These are phyloP conservation scores for Aethionema arabicum DNA, from an alignment of 345 rosid species.

Conservation along the genomic window DNA sequence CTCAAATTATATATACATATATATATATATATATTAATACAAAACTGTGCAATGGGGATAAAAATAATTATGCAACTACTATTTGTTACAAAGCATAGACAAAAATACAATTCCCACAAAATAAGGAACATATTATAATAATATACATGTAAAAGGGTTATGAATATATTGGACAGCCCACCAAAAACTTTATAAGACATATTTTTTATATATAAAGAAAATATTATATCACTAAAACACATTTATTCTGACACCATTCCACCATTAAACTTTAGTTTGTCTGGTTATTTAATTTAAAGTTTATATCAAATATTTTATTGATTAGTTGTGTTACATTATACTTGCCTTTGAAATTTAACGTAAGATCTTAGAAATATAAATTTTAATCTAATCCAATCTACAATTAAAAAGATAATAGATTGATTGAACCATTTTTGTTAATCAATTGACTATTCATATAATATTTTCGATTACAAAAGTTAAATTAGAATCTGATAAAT, in stretches of 20 bases:
- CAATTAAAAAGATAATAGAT: too few species aligned
- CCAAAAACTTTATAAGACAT: constrained; percentile 21
- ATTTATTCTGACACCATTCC: constrained; percentile 19
- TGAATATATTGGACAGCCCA: constrained; percentile 36
- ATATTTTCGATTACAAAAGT: too few species aligned
- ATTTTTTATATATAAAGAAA: background rate
- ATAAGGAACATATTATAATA: constrained; percentile 27
- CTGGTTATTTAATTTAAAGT: background rate
- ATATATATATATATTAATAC: too few species aligned
- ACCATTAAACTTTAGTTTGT: background rate
- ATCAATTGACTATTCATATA: too few species aligned
- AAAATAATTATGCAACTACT: constrained; percentile 12
- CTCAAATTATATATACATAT: too few species aligned
- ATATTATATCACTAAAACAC: constrained; percentile 4
- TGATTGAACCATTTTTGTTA: too few species aligned
- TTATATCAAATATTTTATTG: background rate
- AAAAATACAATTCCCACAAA: constrained; percentile 29
- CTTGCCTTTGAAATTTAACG: background rate
- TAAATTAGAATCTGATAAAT: too few species aligned
- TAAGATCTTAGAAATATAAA: too few species aligned
- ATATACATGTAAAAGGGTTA: constrained; percentile 8
- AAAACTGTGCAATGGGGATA: constrained; percentile 2
- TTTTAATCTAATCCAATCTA: too few species aligned
- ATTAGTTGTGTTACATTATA: background rate
- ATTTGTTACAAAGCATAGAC: constrained; percentile 13